phyloP scores from a whole-genome alignment of 2,329 filamentous ascomycete genomes.

The Fusarium dlaminii region DNA sequence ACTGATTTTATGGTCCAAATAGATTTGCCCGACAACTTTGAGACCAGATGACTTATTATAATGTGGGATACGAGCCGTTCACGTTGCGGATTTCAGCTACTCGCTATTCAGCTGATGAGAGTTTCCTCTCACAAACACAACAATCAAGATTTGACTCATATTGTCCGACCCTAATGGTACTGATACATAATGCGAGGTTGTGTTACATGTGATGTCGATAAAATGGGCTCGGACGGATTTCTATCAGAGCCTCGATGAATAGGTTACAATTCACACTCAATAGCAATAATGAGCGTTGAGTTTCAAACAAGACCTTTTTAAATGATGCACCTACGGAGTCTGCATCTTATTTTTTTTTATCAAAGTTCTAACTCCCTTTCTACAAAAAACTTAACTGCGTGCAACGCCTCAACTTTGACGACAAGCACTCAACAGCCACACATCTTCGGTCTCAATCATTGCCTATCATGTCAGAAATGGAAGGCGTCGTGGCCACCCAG shows the following conservation, averaged over 20 bases:
- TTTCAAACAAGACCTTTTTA: neutral
- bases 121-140: conserved; percentile 1
- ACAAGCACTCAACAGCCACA: neutral
- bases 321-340: neutral
- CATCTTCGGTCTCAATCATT: neutral
- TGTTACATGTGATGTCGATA: conserved; percentile 18
- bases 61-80: neutral
- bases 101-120: neutral
- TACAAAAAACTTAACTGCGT: neutral
- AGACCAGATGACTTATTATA: neutral
- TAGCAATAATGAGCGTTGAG: conserved; percentile 1
- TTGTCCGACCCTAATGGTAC: neutral
- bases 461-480: neutral
- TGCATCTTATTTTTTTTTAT: neutral
- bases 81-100: neutral
- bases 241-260: conserved; percentile 2
- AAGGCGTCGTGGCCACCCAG: conserved; percentile 4
- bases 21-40: neutral
- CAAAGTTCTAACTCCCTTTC: neutral
- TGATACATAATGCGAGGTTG: conserved; percentile 10
- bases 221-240: neutral
- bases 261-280: neutral
- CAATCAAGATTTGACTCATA: neutral
- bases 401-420: neutral
- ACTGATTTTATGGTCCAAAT: neutral